These are phyloP conservation scores for Vitis hybrid DNA, from an alignment of 177 flowering plant genomes.

Conservation along the genomic window DNA sequence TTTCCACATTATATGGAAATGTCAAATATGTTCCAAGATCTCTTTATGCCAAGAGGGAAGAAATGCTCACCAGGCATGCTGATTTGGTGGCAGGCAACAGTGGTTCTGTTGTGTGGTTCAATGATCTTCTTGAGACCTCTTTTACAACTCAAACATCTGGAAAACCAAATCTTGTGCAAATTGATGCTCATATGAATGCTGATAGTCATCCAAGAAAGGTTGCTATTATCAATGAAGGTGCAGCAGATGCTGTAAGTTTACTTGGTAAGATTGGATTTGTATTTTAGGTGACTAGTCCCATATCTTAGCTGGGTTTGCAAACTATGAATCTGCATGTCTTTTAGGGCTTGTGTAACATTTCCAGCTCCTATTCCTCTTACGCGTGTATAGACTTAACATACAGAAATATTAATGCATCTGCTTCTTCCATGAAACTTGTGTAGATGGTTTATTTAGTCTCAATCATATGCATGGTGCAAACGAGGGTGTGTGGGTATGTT, in stretches of 20 bases:
- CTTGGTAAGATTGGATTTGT: constrained; percentile 44
- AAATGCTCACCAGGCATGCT: constrained; percentile 72
- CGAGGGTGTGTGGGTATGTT: neutral
- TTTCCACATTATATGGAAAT: constrained; percentile 75
- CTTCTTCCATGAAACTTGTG: neutral
- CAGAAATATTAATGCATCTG: neutral
- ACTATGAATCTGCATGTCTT: neutral
- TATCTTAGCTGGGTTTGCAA: neutral
- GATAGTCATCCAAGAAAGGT: constrained; percentile 41
- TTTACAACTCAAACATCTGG: constrained; percentile 12
- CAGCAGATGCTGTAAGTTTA: constrained; percentile 72
- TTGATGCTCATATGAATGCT: constrained; percentile 15
- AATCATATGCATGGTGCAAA: neutral
- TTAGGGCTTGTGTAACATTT: neutral
- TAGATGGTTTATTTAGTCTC: neutral
- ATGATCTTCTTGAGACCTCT: constrained; percentile 45
- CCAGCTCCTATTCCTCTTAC: neutral
- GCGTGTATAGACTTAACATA: neutral
- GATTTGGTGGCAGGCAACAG: constrained; percentile 54
- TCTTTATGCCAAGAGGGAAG: constrained; percentile 70
- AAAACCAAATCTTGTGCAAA: constrained; percentile 15
- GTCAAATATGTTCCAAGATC: constrained; percentile 76
- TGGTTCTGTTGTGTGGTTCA: constrained; percentile 50
- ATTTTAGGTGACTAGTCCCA: no score
- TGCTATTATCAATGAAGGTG: constrained; percentile 81